phyloP scores from a whole-genome alignment of 1,139 yeast species.

The Protomyces inouyei region DNA sequence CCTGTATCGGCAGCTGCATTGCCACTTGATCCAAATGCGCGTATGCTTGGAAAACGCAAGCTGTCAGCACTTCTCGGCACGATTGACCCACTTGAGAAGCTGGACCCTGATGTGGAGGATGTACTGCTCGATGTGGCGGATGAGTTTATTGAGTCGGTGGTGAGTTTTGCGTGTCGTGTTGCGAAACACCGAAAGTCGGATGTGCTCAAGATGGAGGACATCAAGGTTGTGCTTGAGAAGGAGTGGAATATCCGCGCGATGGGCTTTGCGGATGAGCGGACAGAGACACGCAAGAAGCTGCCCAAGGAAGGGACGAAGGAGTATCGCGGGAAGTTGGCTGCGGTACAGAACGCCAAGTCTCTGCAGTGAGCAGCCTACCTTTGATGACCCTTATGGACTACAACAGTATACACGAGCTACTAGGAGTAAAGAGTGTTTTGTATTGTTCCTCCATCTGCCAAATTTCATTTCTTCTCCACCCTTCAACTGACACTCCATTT shows the following conservation, averaged over 20 bases:
- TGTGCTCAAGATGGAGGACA: slow-evolving; percentile 76
- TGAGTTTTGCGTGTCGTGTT: slow-evolving; percentile 85
- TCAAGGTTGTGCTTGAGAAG: slow-evolving; percentile 85
- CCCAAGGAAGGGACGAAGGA: slow-evolving; percentile 55
- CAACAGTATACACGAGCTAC: too few relatives aligned
- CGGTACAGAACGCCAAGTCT: slow-evolving; percentile 46
- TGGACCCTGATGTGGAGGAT: slow-evolving; percentile 50
- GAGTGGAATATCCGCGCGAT: slow-evolving; percentile 96
- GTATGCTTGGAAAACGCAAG: slow-evolving; percentile 73
- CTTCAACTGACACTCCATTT: too few relatives aligned
- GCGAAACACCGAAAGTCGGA: slow-evolving; percentile 95
- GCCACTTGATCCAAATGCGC: slow-evolving; percentile 18
- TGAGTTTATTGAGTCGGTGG: slow-evolving; percentile 85
- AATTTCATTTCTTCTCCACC: too few relatives aligned
- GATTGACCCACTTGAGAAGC: slow-evolving; percentile 51
- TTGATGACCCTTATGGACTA: too few relatives aligned
- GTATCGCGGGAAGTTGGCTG: slow-evolving; percentile 66
- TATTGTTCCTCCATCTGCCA: too few relatives aligned
- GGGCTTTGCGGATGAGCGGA: slow-evolving; percentile 87
- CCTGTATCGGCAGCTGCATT: slow-evolving; percentile 25
- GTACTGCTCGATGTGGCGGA: slow-evolving; percentile 85
- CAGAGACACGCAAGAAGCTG: slow-evolving; percentile 76
- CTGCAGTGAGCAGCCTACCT: slow-evolving; percentile 1
- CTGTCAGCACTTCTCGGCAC: slow-evolving; percentile 77
- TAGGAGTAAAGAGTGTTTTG: too few relatives aligned